Conservation (phyloP, 2,329 filamentous ascomycete species). For the Neocucurbitaria cava region DNA sequence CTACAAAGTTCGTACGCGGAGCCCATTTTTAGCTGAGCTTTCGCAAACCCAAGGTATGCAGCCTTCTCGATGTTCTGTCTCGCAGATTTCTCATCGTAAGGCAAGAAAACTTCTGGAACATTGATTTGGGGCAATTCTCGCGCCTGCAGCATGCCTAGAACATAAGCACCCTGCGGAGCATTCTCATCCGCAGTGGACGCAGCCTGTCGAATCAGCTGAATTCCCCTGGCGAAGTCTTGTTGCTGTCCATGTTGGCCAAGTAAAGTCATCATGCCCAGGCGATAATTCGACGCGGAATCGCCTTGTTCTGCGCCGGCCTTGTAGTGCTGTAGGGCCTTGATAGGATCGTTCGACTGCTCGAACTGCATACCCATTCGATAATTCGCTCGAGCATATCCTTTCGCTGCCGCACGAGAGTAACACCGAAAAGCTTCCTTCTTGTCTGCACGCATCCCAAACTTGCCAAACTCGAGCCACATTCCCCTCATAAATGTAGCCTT, state of each 20-base stretch:
- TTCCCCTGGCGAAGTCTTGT: slow-evolving; percentile 78
- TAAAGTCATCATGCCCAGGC: slow-evolving; percentile 96
- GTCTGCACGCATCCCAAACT: slow-evolving; percentile 88
- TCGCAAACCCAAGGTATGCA: slow-evolving; percentile 92
- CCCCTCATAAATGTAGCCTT: slow-evolving; percentile 93
- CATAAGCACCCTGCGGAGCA: slow-evolving; percentile 92
- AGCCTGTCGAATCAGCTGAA: slow-evolving; percentile 83
- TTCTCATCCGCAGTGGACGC: slow-evolving; percentile 93
- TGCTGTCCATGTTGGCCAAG: slow-evolving; percentile 90
- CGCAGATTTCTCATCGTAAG: slow-evolving; percentile 74
- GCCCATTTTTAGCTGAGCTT: slow-evolving; percentile 97
- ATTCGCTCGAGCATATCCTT: slow-evolving; percentile 86
- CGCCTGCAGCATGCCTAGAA: slow-evolving; percentile 92
- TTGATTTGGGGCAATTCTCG: slow-evolving; percentile 89
- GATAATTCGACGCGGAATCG: slow-evolving; percentile 86
- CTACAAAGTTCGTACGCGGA: slow-evolving; percentile 94
- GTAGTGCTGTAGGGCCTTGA: slow-evolving; percentile 92
- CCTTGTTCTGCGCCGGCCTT: slow-evolving; percentile 77
- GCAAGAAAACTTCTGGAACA: slow-evolving; percentile 75
- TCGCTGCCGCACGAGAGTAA: slow-evolving; percentile 84
- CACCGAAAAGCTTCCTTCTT: slow-evolving; percentile 92
- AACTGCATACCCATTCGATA: slow-evolving; percentile 99
- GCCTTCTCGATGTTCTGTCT: slow-evolving; percentile 94
- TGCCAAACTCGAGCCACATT: slow-evolving; percentile 98
- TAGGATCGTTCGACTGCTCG: slow-evolving; percentile 90